phyloP scores from a whole-genome alignment of 2,329 filamentous ascomycete genomes.

The Aspergillus pseudonomiae region DNA sequence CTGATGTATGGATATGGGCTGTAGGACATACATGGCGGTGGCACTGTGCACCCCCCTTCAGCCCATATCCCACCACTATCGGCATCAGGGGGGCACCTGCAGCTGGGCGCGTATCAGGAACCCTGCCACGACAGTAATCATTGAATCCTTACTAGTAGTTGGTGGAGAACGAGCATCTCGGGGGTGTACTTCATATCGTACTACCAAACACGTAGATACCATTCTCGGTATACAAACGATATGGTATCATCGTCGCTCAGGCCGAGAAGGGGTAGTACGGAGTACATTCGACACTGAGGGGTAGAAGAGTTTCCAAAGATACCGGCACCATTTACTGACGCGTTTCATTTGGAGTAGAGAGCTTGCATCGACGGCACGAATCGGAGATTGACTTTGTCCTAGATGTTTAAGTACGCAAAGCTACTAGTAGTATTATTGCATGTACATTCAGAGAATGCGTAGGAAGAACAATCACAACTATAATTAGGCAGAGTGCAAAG shows the following conservation, averaged over 20 bases:
- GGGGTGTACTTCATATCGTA: conserved; percentile 3
- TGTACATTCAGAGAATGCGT: neutral
- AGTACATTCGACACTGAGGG: neutral
- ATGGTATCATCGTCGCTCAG: neutral
- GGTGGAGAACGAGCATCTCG: conserved; percentile 11
- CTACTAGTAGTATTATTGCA: neutral
- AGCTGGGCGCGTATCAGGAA: conserved; percentile 20
- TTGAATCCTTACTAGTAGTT: conserved; percentile 4
- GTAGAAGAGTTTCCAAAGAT: neutral
- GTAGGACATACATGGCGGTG: conserved; percentile 1
- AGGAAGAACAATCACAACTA: neutral
- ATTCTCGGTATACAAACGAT: neutral
- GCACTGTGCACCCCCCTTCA: neutral
- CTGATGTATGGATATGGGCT: conserved; percentile 8
- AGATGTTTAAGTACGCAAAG: neutral
- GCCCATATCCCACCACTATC: neutral
- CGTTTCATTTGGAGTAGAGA: neutral
- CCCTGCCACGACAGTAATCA: conserved; percentile 9
- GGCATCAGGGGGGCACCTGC: conserved; percentile 7
- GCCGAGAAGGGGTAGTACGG: neutral
- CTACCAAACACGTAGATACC: neutral
- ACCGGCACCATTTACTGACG: neutral
- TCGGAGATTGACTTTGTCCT: neutral
- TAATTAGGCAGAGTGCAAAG: neutral
- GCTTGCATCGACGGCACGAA: neutral